A percentile compares a stretch with the other conserved stretches of the same genome.
Evolutionary conservation across 805 yeast genomes (phyloP).

Genomic region (Candida gorgasii): DNA sequence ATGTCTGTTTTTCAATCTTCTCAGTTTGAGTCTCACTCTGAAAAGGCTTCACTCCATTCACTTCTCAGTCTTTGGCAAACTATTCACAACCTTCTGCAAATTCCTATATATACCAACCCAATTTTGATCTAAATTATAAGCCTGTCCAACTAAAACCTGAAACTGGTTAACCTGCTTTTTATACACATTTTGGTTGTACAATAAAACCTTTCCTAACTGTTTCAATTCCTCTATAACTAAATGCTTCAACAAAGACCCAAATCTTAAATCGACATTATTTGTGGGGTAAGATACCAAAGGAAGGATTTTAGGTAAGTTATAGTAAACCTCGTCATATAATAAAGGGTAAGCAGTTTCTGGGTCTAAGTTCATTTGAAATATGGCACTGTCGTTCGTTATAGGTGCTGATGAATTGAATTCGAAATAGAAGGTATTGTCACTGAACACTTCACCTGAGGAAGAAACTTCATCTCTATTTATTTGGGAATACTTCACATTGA

Average conservation of each 20-base stretch:
- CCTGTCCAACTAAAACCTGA: not conserved
- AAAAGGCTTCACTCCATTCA: not conserved
- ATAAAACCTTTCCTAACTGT: not conserved
- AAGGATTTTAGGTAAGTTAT: not conserved
- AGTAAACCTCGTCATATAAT: slow-evolving; percentile 3
- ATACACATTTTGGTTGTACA: not conserved
- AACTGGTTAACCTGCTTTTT: not conserved
- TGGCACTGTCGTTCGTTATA: too few relatives aligned
- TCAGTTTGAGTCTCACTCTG: not conserved
- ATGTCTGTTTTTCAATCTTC: not conserved
- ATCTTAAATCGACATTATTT: slow-evolving; percentile 9
- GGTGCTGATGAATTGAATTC: slow-evolving; percentile 5
- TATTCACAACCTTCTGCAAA: not conserved
- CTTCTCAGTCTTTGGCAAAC: not conserved
- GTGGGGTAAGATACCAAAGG: slow-evolving; percentile 7
- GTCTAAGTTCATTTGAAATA: not conserved
- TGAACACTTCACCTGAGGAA: not conserved
- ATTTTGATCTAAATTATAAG: slow-evolving; percentile 2
- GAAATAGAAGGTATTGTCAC: slow-evolving; percentile 1
- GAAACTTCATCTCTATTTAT: not conserved
- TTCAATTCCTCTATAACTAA: slow-evolving; percentile 5
- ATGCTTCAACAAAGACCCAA: slow-evolving; percentile 11
- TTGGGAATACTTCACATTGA: not conserved
- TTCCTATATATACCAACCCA: slow-evolving; percentile 4
- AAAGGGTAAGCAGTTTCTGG: not conserved